Evolutionary conservation across 2,329 filamentous ascomycete genomes (phyloP).

Genomic region (Ambrosiella xylebori): DNA sequence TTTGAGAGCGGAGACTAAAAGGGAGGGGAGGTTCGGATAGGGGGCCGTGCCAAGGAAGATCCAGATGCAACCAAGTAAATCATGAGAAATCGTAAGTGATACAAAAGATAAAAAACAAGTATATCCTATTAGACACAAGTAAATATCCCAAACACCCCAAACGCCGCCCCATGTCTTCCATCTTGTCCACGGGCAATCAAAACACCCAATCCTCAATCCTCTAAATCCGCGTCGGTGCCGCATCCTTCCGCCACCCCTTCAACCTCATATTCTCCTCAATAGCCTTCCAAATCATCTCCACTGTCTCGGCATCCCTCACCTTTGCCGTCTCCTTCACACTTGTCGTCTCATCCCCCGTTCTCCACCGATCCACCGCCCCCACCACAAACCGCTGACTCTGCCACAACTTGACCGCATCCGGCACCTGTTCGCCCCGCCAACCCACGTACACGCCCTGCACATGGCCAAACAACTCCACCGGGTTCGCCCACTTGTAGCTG

Average conservation of each 20-base stretch:
- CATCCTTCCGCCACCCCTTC: slow-evolving; percentile 66
- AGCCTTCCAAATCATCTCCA: slow-evolving; percentile 79
- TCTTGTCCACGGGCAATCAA: not conserved
- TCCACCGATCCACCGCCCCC: slow-evolving; percentile 73
- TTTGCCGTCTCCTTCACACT: slow-evolving; percentile 30
- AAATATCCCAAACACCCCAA: not conserved
- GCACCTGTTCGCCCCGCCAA: slow-evolving; percentile 69
- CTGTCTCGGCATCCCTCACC: slow-evolving; percentile 83
- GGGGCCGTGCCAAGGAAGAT: no score
- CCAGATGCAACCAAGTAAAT: no score
- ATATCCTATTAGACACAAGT: not conserved
- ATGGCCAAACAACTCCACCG: slow-evolving; percentile 76
- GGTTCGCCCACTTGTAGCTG: slow-evolving; percentile 86
- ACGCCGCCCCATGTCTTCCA: not conserved
- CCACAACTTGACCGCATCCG: slow-evolving; percentile 65
- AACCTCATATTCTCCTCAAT: slow-evolving; percentile 77
- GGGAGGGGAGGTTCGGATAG: no score
- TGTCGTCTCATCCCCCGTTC: slow-evolving; percentile 24
- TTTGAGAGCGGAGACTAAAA: no score
- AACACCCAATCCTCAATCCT: not conserved
- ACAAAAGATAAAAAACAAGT: not conserved
- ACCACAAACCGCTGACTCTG: slow-evolving; percentile 60
- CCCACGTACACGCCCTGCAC: slow-evolving; percentile 78
- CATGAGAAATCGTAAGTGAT: no score
- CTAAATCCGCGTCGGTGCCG: slow-evolving; percentile 39